Base-by-base conservation (phyloP, 768 basidiomycete species). In the Psilocybe cyanescens region DNA sequence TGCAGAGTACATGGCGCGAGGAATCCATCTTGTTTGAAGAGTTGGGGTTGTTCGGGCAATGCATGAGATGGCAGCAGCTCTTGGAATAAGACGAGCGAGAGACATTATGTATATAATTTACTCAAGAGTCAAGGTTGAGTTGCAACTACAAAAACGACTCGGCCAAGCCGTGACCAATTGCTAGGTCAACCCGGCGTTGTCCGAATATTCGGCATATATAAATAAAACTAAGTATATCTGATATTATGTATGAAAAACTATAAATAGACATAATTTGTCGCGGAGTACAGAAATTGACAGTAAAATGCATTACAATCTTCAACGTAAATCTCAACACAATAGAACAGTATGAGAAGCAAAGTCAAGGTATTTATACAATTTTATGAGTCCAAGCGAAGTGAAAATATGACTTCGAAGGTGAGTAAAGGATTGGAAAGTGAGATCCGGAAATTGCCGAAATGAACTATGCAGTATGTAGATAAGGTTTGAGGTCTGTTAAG, bases 1-100 rank as follows among this genome's bases (percentile, higher is more conserved):
- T 35, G 89, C 84, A 3, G 92, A 88, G 78, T 87, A 94, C 61
- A 75, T 68, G 37, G 84, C 85, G 59, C 79, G 78, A 59, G 74
- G 77, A 44, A 72, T 80, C 67, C 82, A 70, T 66, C 73, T 70
- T 60, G 69, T 68, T 67, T 76, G 78, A 57, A 71, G 63, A 64
- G 65, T 75, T 61, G 65, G 74, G 64, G 65, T 69, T 63, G 64
- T 74, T 75, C 72, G 76, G 63, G 75, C 71, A 52, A 76, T 68
- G 51, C 82, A 79, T 55, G 82, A 76, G 64, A 83, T 73, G 57
- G 74, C 63, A 57, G 79, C 70, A 64, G 78, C 72, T 65, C 84
- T 80, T 58, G 81, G 69, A 62, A 81, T 79, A 50, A 85, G 72
- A 72, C 83, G 84, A 65, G 82, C 70, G 72, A 86, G 79, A 72